Base-by-base conservation (phyloP, 768 basidiomycete species). In the Tricholoma flavovirens region DNA sequence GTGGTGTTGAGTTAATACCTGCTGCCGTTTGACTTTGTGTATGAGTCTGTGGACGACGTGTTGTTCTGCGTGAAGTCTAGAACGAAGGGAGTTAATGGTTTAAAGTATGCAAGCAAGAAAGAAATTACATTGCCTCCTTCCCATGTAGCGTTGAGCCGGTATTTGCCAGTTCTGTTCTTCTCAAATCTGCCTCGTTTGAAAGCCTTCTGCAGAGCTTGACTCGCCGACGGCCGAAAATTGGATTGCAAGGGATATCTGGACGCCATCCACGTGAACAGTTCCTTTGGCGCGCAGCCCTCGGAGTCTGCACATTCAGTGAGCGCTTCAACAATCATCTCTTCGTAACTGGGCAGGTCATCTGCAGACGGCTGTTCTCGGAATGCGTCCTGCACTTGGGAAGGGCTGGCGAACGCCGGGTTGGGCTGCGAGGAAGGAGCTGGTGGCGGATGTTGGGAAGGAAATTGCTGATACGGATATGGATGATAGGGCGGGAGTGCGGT, bases 301-400 rank as follows among this genome's bases (percentile, higher is more conserved):
- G 83, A 75, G 56, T 90, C 88, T 6, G 71, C 75, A 42, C 81
- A 77, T 54, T 86, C 87, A 12, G 74, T 70, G 22, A 94, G 72
- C 0, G 90, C 90, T 65, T 89, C 87, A 10, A 87, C 88, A 15
- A 93, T 88, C 92, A 94, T 94, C 59, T 93, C 91, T 65, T 94
- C 91, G 56, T 94, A 94, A 60, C 87, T 88, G 6, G 91, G 91
- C 49, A 93, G 75, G 62, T 90, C 81, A 29, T 81, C 80, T 8
- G 67, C 65, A 5, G 67, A 60, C 19, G 56, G 21, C 57, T 68
- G 6, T 60, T 62, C 42, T 2, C 66, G 62, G 21, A 66, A 66
- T 17, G 64, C 51, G 4, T 67, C 62, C 22, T 63, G 66, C n/a
- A 54, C 51, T 24, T 57, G 70, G 9, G 58, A 61, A 10, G 68